These are phyloP conservation scores for Crithidia bombi DNA, from an alignment of 208 protist genomes.

Conservation along the genomic window DNA sequence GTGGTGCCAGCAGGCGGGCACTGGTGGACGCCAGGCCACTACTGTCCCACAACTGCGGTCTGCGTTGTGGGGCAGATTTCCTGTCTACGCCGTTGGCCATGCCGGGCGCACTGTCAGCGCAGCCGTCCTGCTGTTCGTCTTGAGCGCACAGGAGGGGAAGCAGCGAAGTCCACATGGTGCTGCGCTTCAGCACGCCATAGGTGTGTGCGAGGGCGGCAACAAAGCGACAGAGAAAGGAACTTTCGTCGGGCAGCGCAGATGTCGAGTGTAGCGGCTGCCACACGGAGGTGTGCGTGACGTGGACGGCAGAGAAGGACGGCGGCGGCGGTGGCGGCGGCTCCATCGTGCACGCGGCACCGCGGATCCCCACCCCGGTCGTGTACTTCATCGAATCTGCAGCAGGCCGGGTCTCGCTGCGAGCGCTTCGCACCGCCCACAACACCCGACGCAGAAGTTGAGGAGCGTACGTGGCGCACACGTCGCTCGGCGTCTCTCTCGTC, in stretches of 20 bases:
- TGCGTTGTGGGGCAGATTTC: not conserved
- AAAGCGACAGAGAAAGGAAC: constrained; percentile 58
- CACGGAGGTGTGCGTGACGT: constrained; percentile 6
- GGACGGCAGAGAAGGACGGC: not conserved
- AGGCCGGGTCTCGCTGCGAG: not conserved
- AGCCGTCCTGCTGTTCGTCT: not conserved
- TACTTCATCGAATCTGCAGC: not conserved
- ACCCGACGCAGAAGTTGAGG: not conserved
- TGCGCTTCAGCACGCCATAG: constrained; percentile 45
- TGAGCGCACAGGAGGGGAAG: constrained; percentile 40
- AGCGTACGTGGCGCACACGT: not conserved
- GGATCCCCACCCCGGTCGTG: not conserved
- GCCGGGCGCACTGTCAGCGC: not conserved
- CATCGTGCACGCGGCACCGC: not conserved
- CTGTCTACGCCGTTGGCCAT: not conserved
- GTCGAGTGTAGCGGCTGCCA: constrained; percentile 42
- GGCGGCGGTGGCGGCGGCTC: not conserved
- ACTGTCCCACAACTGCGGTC: no score
- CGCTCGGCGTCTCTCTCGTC: not conserved
- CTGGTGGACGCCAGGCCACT: constrained; percentile 5
- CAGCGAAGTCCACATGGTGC: constrained; percentile 22
- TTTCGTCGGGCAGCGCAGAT: constrained; percentile 35
- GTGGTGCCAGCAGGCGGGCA: constrained; percentile 47
- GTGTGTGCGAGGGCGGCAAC: constrained; percentile 45
- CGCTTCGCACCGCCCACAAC: constrained; percentile 14